A percentile compares a stretch with the other conserved stretches of the same genome.
Evolutionary conservation across 352 stramenopile species (phyloP).

Genomic region (Phytophthora uliginosa): DNA sequence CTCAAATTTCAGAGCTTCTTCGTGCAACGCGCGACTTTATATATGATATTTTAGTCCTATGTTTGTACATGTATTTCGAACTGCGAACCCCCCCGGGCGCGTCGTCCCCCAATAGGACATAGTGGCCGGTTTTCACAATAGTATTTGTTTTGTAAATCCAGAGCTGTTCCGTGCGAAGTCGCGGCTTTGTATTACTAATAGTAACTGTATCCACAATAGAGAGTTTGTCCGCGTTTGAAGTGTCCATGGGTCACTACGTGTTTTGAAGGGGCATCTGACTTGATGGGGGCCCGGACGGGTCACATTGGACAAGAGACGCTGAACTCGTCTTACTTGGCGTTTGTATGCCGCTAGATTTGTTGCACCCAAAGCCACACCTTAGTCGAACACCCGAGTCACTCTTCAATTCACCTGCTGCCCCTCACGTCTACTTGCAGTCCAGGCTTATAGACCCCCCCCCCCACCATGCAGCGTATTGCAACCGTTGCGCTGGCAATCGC

Average conservation of each 20-base stretch:
- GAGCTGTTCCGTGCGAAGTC: no score
- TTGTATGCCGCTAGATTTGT: slow-evolving; percentile 20
- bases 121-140: no score
- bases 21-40: no score
- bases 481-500: slow-evolving; percentile 23
- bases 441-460: slow-evolving; percentile 1
- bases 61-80: no score
- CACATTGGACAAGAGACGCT: slow-evolving; percentile 8
- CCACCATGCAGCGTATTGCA: slow-evolving; percentile 27
- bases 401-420: slow-evolving; percentile 28
- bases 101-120: no score
- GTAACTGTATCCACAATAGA: background rate
- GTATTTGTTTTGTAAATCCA: no score
- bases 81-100: no score
- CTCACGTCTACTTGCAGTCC: background rate
- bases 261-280: background rate
- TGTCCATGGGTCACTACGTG: background rate
- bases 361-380: slow-evolving; percentile 14
- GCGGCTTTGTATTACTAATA: no score
- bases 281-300: slow-evolving; percentile 5
- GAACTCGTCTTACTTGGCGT: slow-evolving; percentile 19
- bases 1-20: no score
- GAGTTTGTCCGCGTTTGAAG: slow-evolving; percentile 9
- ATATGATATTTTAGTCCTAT: no score
- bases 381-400: slow-evolving; percentile 26